Conservation (phyloP, 441 rosid genomes). For the Raphanus hybrid region DNA sequence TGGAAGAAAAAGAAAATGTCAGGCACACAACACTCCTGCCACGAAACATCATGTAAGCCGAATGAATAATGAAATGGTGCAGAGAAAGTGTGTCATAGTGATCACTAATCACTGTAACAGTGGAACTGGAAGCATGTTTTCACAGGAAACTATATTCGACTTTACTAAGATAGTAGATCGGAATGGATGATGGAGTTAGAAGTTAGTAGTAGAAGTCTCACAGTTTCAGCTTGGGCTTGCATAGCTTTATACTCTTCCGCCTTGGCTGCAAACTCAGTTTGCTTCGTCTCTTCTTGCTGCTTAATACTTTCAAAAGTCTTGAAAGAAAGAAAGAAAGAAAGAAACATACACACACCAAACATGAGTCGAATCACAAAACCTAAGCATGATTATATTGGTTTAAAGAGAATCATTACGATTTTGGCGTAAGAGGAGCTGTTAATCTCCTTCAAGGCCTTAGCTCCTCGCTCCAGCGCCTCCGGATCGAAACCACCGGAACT, state of each 20-base stretch:
- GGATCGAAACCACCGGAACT: conserved; percentile 93
- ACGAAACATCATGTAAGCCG: conserved; percentile 3
- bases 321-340: neutral
- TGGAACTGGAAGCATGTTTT: neutral
- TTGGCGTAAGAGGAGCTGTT: conserved; percentile 69
- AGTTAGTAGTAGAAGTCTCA: conserved; percentile 42
- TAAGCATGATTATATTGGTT: neutral
- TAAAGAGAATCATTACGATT: conserved; percentile 51
- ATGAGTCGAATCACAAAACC: too few relatives aligned
- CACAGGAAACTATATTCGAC: neutral
- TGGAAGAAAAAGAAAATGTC: conserved; percentile 15
- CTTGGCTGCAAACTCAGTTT: conserved; percentile 61
- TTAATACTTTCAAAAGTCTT: too few relatives aligned
- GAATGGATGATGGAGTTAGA: neutral
- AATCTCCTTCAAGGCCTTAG: conserved; percentile 75
- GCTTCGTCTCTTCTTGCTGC: conserved; percentile 50
- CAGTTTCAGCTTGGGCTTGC: conserved; percentile 94
- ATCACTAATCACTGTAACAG: neutral
- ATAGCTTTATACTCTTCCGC: conserved; percentile 79
- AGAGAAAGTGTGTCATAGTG: conserved; percentile 13
- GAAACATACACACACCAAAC: conserved; percentile 20
- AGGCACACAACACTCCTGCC: conserved; percentile 12
- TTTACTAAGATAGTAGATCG: conserved; percentile 2
- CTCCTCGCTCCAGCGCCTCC: conserved; percentile 91
- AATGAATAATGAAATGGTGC: conserved; percentile 32